Evolutionary conservation across 805 yeast species (phyloP), one percentile per base, ranked within the genome.

Genomic region (Lachancea thermotolerans): DNA sequence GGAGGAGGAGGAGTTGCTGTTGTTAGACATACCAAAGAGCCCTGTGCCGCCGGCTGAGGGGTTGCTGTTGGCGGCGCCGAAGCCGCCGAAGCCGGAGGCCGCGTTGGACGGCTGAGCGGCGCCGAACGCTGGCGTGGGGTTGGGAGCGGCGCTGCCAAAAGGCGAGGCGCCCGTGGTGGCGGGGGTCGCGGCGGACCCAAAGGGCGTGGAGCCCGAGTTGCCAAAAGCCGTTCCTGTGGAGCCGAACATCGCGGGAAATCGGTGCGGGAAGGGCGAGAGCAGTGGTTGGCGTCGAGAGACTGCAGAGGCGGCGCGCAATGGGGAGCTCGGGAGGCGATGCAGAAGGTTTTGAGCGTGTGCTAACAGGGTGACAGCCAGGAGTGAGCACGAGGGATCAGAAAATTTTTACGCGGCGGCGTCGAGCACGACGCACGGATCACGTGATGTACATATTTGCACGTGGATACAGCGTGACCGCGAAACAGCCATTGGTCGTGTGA

Each of bases 81-180:
- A 62, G 21, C 66, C 66, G 42, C 67, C 67, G 46, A 62, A 62
- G 27, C 67, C 63, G n/a, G 64, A 53, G 25, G 53, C 58, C 31
- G 66, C 57, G 50, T 60, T 61, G 44, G 50, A 53, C 39, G 57
- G 55, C 50, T 50, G 62, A 15, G 6, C 9, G 15, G 57, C 44
- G 21, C 78, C 78, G 57, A 76, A 74, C 29, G 73, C 56, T 37
- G 51, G 38, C 30, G 35, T 40, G 27, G 53, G 48, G 9, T 33
- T 42, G 18, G 56, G 50, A 34, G 45, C 45, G 33, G 56, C 58
- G 47, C 49, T 55, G 25, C 73, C 74, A 57, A 66, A 68, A 18
- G 70, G 45, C 10, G 71, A 72, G 35, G 71, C 25, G 35, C 48
- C 43, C 34, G 50, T 32, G 21, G 41, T 47, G 39, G 47, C 41